Evolutionary conservation across 345 rosid genomes (phyloP).

Genomic region (Camelina neglecta): DNA sequence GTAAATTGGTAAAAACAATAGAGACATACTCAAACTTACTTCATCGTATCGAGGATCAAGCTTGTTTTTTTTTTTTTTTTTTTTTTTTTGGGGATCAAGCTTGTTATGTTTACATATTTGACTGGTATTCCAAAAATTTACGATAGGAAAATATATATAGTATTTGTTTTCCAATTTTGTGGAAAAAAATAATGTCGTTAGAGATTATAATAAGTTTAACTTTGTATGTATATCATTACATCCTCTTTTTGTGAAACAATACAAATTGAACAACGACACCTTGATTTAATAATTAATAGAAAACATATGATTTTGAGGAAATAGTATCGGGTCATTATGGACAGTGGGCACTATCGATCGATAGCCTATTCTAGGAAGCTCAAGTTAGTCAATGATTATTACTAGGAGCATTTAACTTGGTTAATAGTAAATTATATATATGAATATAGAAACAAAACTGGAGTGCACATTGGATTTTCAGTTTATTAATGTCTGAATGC

Average conservation of each 20-base stretch:
- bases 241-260: neutral
- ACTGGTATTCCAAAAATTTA: neutral
- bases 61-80: too few species aligned
- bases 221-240: neutral
- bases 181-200: neutral
- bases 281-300: neutral
- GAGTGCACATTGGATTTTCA: neutral
- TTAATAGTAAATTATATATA: neutral
- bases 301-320: neutral
- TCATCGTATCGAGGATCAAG: too few species aligned
- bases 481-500: neutral
- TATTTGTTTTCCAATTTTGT: neutral
- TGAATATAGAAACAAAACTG: neutral
- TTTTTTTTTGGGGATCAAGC: neutral
- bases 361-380: constrained; percentile 10
- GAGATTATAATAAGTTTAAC: neutral
- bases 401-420: constrained; percentile 9
- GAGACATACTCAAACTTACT: too few species aligned
- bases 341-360: constrained; percentile 1
- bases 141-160: too few species aligned
- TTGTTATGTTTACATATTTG: neutral
- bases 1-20: too few species aligned
- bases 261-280: neutral
- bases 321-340: neutral
- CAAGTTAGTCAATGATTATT: neutral